Base-by-base conservation (phyloP, 2,329 filamentous ascomycete genomes). In the Diaporthe velutina region DNA sequence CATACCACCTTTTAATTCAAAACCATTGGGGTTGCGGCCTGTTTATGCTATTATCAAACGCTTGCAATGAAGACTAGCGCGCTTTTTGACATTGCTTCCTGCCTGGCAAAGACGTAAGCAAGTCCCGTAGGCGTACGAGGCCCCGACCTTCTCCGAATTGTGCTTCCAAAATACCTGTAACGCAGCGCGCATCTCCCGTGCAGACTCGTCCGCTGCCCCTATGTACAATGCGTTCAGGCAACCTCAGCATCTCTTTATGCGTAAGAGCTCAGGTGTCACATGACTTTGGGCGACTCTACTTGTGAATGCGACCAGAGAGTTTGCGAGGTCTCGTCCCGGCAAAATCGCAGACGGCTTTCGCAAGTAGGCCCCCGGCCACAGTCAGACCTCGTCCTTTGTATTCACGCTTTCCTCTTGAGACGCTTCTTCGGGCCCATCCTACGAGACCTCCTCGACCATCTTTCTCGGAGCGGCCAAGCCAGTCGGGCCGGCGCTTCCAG, bases 371-470 rank as follows among this genome's bases (percentile, higher is more conserved):
- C 45, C n/a, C 45, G 28, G n/a, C 33, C 19, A 40, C 12, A 15
- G 30, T 52, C 45, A 67, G 4, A 13, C 17, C 45, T 13, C 38
- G 8, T 9, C 22, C 33, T 52, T 28, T 12, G 30, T 12, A 2
- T 7, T 54, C 1, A 15, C 45, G 12, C 13, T 10, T 6, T n/a
- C 1, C 35, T 42, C n/a, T 8, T 38, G 38, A 54, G 33, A 30
- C 12, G 35, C 5, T 6, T 50, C 30, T 72, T 52, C 67, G 35
- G 12, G 17, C 38, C n/a, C 35, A 5, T 66, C 58, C 77, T 82
- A 89, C 30, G 83, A 83, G 70, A 91, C 88, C 80, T 91, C 89
- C 78, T 90, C 84, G 12, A 90, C 87, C 86, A 90, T 87, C 82
- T 88, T 90, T 15, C 84, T 83, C 25, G 81, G 76, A n/a, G 78